Conservation (phyloP, 768 basidiomycete species). For the Boletus barrowsii region DNA sequence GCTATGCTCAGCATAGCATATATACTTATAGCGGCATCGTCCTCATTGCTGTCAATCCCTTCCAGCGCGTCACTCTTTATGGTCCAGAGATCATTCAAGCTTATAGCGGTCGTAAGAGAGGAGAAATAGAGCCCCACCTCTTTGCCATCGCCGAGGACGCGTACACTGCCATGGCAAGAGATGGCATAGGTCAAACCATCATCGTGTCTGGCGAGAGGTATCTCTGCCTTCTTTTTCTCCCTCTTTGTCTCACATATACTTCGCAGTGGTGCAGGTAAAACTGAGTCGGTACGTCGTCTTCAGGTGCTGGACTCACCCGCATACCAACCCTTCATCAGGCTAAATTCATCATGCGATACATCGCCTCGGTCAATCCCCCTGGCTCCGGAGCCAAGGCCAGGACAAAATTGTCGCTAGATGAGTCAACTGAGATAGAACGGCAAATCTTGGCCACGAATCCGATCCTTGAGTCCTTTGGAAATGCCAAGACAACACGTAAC, state of each 20-base stretch:
- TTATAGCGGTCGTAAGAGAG: conserved; percentile 87
- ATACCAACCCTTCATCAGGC: conserved; percentile 47
- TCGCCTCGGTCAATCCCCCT: conserved; percentile 94
- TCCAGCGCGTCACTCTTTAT: conserved; percentile 95
- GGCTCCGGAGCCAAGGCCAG: conserved; percentile 57
- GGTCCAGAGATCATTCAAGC: conserved; percentile 97
- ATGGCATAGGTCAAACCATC: conserved; percentile 95
- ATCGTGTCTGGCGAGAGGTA: conserved; percentile 98
- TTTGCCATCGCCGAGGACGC: conserved; percentile 99
- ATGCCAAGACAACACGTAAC: conserved; percentile 98
- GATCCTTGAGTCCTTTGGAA: conserved; percentile 97
- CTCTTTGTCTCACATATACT: conserved; percentile 8
- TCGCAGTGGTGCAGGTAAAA: conserved; percentile 96
- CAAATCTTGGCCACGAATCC: conserved; percentile 99
- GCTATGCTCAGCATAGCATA: conserved; percentile 95
- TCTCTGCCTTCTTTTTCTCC: conserved; percentile 18
- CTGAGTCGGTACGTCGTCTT: conserved; percentile 72
- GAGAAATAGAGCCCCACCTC: conserved; percentile 94
- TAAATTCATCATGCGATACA: conserved; percentile 98
- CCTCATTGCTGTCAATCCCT: conserved; percentile 97
- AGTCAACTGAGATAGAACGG: conserved; percentile 91
- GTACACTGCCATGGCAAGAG: conserved; percentile 93
- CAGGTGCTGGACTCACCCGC: background rate
- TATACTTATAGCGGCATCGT: conserved; percentile 99
- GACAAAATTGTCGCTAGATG: conserved; percentile 74